Evolutionary conservation across 192 early-diverging fungal genomes (phyloP), one percentile per base, ranked within the genome.

Genomic region (Pilobolus umbonatus): DNA sequence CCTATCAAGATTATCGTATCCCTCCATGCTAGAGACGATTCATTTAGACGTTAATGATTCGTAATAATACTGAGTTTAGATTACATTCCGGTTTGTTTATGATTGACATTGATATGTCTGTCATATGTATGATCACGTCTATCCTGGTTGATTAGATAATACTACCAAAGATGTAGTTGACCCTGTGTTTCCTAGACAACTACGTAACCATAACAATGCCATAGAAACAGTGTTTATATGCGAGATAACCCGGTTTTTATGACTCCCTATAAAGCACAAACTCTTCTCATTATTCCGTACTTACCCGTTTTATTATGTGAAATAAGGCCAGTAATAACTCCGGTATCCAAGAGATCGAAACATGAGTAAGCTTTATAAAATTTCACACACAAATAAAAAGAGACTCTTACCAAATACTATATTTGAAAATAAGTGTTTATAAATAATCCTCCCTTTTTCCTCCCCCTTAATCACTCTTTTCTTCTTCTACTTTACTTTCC

Each of bases 291-390:
- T 54, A 36, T 38, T 38, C 52, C 52, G 52, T 54, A 36, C 52
- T 54, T 54, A 54, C 52, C 52, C 52, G 52, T 35, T 38, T 54
- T 54, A 21, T 54, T 54, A 22, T n/a, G 24, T n/a, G 15, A 35
- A 38, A 36, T 22, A 25, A 54, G 14, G 4, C 19, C 4, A 17
- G 19, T 38, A 54, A 31, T 38, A 54, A 54, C 52, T 35, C 52
- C 52, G 52, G n/a, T n/a, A n/a, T n/a, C n/a, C n/a, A n/a, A n/a
- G n/a, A n/a, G n/a, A n/a, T n/a, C n/a, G n/a, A n/a, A n/a, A n/a
- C n/a, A n/a, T n/a, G n/a, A n/a, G n/a, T n/a, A n/a, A n/a, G n/a
- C n/a, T n/a, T n/a, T n/a, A n/a, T n/a, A n/a, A n/a, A n/a, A n/a
- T n/a, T n/a, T n/a, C n/a, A n/a, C n/a, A n/a, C n/a, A n/a, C n/a